Evolutionary conservation across 2,329 filamentous ascomycete species (phyloP).

Genomic region (Aureobasidium lini): DNA sequence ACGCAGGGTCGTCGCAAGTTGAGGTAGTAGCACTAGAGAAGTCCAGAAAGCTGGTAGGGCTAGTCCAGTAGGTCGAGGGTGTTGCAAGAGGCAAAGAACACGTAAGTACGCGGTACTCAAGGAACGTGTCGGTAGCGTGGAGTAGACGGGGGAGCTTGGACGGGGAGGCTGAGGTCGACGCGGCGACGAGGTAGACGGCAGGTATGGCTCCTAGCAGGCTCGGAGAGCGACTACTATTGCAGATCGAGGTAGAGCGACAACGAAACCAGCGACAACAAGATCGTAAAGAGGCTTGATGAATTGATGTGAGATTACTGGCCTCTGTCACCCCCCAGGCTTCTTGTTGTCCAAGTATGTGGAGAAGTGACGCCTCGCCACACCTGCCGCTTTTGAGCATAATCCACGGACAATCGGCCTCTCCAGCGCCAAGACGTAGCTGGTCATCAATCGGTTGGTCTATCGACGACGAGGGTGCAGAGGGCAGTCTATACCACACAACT

Average conservation of each 20-base stretch:
- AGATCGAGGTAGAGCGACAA: not conserved
- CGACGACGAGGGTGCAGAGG: not conserved
- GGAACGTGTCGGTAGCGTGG: not conserved
- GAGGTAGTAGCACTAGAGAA: too few relatives aligned
- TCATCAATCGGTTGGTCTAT: not conserved
- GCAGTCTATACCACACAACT: not conserved
- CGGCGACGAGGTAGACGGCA: not conserved
- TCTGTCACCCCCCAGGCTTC: not conserved
- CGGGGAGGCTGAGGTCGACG: slow-evolving; percentile 6
- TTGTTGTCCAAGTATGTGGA: not conserved
- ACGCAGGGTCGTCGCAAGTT: not conserved
- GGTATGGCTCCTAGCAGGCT: not conserved
- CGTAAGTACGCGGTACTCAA: slow-evolving; percentile 4
- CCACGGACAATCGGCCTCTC: not conserved
- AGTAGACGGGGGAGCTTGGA: slow-evolving; percentile 1
- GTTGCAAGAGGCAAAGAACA: not conserved
- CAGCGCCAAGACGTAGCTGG: slow-evolving; percentile 9
- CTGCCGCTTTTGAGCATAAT: not conserved
- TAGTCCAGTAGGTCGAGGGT: not conserved
- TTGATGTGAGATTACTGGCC: not conserved
- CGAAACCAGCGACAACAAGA: not conserved
- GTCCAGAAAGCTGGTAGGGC: not conserved
- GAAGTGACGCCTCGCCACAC: not conserved
- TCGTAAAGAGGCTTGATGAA: not conserved
- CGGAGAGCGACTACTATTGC: not conserved